Percentiles rank a stretch among this genome's conserved stretches.
phyloP scores from a whole-genome alignment of 2,329 filamentous ascomycete species.

The Alternaria brassicae region DNA sequence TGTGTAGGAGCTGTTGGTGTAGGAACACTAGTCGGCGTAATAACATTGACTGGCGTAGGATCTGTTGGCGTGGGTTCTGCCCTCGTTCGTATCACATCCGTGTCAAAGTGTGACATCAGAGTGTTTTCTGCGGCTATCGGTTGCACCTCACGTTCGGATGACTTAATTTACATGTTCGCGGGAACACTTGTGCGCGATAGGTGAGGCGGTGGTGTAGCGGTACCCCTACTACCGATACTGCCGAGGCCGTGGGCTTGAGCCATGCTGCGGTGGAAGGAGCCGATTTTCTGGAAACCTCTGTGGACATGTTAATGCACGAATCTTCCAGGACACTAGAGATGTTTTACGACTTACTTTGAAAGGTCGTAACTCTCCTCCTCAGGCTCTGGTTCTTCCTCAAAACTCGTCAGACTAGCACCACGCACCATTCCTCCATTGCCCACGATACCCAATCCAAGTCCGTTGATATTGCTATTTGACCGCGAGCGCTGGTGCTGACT shows the following conservation, averaged over 20 bases:
- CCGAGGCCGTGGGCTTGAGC: slow-evolving; percentile 42
- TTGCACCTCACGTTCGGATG: too few relatives aligned
- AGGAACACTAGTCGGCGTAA: neutral
- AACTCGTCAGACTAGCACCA: slow-evolving; percentile 44
- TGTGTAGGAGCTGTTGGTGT: neutral
- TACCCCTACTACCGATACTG: slow-evolving; percentile 12
- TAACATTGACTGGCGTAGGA: neutral
- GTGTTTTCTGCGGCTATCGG: too few relatives aligned
- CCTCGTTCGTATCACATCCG: too few relatives aligned
- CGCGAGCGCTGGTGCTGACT: slow-evolving; percentile 38
- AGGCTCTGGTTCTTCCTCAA: slow-evolving; percentile 52
- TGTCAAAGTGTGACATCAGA: neutral
- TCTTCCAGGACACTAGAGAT: neutral
- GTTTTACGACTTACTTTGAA: slow-evolving; percentile 52
- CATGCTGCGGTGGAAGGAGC: slow-evolving; percentile 53
- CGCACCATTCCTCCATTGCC: slow-evolving; percentile 45
- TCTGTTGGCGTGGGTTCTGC: neutral
- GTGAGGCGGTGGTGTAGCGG: slow-evolving; percentile 25
- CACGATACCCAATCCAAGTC: slow-evolving; percentile 29
- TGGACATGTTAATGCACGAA: slow-evolving; percentile 19
- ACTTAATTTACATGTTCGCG: slow-evolving; percentile 38
- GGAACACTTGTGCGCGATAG: slow-evolving; percentile 30
- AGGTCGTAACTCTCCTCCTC: slow-evolving; percentile 59
- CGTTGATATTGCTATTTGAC: slow-evolving; percentile 42
- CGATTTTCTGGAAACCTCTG: slow-evolving; percentile 60